Evolutionary conservation across 2,329 filamentous ascomycete genomes (phyloP), one percentile per base, ranked within the genome.

Genomic region (Onygena corvina): DNA sequence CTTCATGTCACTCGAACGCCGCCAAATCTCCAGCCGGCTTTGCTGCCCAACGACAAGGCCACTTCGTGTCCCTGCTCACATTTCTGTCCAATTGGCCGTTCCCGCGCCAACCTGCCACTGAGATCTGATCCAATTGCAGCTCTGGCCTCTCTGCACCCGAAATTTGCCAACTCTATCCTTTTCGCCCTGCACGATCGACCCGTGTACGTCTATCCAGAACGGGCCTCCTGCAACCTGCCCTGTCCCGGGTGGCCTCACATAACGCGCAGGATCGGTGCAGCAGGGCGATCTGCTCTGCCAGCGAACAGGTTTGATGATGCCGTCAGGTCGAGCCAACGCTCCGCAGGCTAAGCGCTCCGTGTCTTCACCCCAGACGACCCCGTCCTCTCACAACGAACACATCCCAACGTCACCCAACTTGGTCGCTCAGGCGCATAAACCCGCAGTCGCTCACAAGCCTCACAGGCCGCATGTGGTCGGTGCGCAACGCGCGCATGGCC

Each of bases 401-500:
- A 46, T 46, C 18, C 11, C 52, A 34, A 45, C 35, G 6, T 34
- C 47, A 36, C 54, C 23, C 34, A 47, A 51, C 25, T 47, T 51
- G 11, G 46, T 40, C 36, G 50, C 61, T 50, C 60, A 62, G 47
- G 52, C 58, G 48, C 60, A 62, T 49, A 67, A 63, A 56, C 49
- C 56, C 12, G 47, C 57, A 34, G 52, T 59, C 21, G 21, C 20
- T 25, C 64, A 66, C 50, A 67, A 67, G 52, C 55, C 58, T 29
- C 64, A 67, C 54, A 66, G 68, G 36, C 59, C 67, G 30, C 69
- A 72, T 60, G 60, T 69, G 30, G 69, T 71, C 36, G 33, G 30
- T 27, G 60, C 59, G 34, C 61, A 67, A 59, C 66, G 65, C 46
- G 58, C 59, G 46, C 68, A 71, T 53, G 59, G 59, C 44, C 65